Evolutionary conservation across 2,329 filamentous ascomycete genomes (phyloP), one percentile per base, ranked within the genome.

Genomic region (Aspergillus sergii): DNA sequence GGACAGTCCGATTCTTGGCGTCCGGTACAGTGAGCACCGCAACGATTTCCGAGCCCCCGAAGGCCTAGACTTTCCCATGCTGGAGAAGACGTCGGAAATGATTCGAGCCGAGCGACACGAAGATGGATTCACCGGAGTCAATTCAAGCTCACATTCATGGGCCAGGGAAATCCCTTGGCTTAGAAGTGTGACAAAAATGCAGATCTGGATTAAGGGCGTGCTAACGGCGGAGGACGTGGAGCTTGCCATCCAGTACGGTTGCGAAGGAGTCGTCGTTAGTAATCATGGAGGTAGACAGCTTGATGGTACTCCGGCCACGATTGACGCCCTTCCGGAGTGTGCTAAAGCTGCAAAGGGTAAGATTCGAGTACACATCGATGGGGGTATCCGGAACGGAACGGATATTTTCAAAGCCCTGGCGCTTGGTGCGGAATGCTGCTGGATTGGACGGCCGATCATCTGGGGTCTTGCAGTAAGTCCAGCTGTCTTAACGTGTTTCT

Each of bases 1-100:
- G 1, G 86, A 88, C 66, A 80, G 80, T 0, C 85, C 85, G 0
- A 79, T 85, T 2, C 77, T 87, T 0, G 85, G 85, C 0, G 77
- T 81, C 6, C 79, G 85, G 0, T 79, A 84, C 51, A 83, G 84
- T 57, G 84, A 88, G 70, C 81, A 80, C 67, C 79, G 84, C 2
- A 85, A 84, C 64, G 78, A 81, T 43, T 86, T 87, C 71, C 70
- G 71, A 16, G 72, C 83, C 3, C 83, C 83, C 0, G 70, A 75
- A 16, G 76, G 75, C 16, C 70, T 83, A 43, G 71, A 64, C 9
- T 80, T 76, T 63, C 80, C 80, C 8, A 84, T 72, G 65, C 57
- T 69, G 58, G 69, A 70, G 9, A 68, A 62, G 59, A 65, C 65
- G 3, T 68, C 70, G n/a, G 65, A 69, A 28, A 62, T 69, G 55